Evolutionary conservation across 2,329 filamentous ascomycete species (phyloP), one percentile per base, ranked within the genome.

Genomic region (Fusarium chuoi): DNA sequence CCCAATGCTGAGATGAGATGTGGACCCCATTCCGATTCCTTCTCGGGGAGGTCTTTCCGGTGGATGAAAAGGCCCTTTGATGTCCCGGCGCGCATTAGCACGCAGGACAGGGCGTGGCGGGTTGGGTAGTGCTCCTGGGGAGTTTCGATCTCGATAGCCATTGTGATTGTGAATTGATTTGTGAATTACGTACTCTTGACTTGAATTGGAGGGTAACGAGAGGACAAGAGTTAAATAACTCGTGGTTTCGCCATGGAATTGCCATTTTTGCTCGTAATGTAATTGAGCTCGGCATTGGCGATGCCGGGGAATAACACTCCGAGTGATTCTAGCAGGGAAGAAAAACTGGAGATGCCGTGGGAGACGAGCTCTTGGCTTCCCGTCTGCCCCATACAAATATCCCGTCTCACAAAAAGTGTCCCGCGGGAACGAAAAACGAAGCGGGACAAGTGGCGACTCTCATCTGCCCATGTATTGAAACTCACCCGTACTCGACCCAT

Each of bases 81-180:
- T 11, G 90, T 92, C 9, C 90, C 90, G 28, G 89, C 89, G 30
- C 90, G 86, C 81, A 91, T 91, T 74, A 90, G 89, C 24, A 88
- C 85, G 15, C 89, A 89, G 7, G 84, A 84, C 5, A 88, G 71
- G 15, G 71, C 65, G 36, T 76, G 72, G 11, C 78, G 74, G 8
- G 51, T 70, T 6, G 56, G 64, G 6, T 36, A 68, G 22, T 17
- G 63, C 1, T 45, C 55, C 24, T 55, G 39, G 6, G n/a, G 48
- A 13, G 52, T 28, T 24, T 62, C 30, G 18, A 59, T 48, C 4
- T 59, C 36, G 24, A 69, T 73, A 49, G 65, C 65, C 65, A 73
- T 73, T 33, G 33, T 62, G 56, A 35, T 15, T 39, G n/a, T 42
- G 42, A 18, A 30, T 38, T 15, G 33, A 30, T 39, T 28, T 54